Conservation (phyloP, 2,329 filamentous ascomycete species). For the Talaromyces islandicus region DNA sequence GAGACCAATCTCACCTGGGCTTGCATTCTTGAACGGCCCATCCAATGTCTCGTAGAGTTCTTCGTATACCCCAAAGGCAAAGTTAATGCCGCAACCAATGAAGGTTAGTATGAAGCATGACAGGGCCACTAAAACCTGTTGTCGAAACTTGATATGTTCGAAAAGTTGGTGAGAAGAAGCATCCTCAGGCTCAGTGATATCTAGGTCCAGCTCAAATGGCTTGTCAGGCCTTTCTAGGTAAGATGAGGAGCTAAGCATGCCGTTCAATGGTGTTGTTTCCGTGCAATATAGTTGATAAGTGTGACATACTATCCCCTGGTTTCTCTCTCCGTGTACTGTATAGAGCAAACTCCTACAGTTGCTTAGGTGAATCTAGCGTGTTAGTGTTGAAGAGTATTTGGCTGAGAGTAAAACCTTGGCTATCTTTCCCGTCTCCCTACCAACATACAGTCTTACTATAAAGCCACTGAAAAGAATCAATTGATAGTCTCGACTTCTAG, state of each 20-base stretch:
- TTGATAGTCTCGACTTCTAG: no score
- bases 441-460: no score
- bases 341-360: no score
- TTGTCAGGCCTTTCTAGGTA: neutral
- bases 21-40: slow-evolving; percentile 30
- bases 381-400: no score
- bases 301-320: neutral
- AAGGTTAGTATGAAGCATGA: slow-evolving; percentile 25
- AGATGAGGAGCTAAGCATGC: neutral
- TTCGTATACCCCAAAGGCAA: slow-evolving; percentile 39
- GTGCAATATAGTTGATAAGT: neutral
- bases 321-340: no score
- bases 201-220: neutral
- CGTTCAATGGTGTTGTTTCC: no score
- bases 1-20: slow-evolving; percentile 32
- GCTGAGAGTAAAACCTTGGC: no score
- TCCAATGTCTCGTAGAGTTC: slow-evolving; percentile 33
- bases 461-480: no score
- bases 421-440: no score
- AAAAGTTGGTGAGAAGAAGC: neutral
- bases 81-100: slow-evolving; percentile 33
- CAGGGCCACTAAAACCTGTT: neutral
- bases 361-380: no score
- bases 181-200: neutral
- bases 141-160: neutral